Evolutionary conservation across 352 stramenopile species (phyloP), one percentile per base, ranked within the genome.

Genomic region (Phytophthora fragariaefolia): DNA sequence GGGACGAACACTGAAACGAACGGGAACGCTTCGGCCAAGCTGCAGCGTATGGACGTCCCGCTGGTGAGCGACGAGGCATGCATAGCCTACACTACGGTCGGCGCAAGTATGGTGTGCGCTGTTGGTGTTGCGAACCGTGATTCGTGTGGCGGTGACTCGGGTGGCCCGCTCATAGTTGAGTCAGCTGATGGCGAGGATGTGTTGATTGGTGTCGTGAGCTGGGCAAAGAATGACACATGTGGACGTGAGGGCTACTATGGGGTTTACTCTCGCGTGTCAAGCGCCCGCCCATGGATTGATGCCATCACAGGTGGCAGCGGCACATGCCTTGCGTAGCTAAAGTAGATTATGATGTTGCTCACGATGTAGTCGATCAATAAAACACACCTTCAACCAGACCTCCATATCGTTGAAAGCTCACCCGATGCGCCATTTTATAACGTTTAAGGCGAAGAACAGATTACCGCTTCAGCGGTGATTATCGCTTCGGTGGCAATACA

Each of bases 251-350:
- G 69, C 9, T 76, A 82, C 46, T 82, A 74, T 1, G 82, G 76
- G 4, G 72, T 90, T 12, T 89, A 87, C 69, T 71, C 79, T 18
- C 71, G 73, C 10, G 76, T 90, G 42, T 83, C 80, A 13, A 71
- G 72, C 27, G 77, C 32, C 13, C 66, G 73, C 17, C 32, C 52
- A 6, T 88, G 77, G 77, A 78, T 88, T 50, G 56, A 69, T 15
- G 32, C 32, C 0, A 66, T 66, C n/a, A 47, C 18, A 0, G 47
- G 62, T 7, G 62, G 50, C 6, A 56, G 51, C 24, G 52, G 63
- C 22, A 57, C 63, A 1, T 71, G 63, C 24, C 28, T 56, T n/a
- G 7, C n/a, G 12, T 70, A 67, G 27, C 4, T 28, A 20, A 13
- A 43, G 15, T 18, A 36, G 30, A n/a, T n/a, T n/a, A n/a, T n/a